phyloP scores from a whole-genome alignment of 2,329 filamentous ascomycete species.

The Epichloe gansuensis region DNA sequence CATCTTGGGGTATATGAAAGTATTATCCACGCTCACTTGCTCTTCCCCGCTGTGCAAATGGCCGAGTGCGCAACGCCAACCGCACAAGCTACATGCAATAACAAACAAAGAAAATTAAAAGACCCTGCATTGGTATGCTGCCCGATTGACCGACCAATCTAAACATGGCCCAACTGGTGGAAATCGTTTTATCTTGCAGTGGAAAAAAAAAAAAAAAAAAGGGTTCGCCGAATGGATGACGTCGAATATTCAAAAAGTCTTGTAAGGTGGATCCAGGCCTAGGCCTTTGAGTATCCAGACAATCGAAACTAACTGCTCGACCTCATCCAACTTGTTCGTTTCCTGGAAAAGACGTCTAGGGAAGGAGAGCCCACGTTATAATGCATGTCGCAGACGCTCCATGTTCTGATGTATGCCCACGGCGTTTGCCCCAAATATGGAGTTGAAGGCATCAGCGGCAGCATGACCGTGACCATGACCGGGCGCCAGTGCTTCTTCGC shows the following conservation, averaged over 20 bases:
- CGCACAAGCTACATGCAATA: background rate
- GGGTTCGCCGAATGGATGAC: no score
- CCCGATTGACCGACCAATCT: no score
- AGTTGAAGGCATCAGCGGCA: conserved; percentile 33
- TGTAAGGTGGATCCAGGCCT: no score
- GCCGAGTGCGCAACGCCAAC: background rate
- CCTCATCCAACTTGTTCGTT: background rate
- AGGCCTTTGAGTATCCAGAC: no score
- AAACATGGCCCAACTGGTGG: no score
- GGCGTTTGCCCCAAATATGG: conserved; percentile 31
- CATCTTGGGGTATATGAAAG: background rate
- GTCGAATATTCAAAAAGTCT: no score
- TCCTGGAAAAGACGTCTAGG: background rate
- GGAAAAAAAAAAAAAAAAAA: no score
- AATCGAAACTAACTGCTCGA: no score
- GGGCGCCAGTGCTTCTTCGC: conserved; percentile 8
- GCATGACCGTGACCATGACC: background rate
- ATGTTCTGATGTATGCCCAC: conserved; percentile 25
- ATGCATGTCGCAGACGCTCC: conserved; percentile 20
- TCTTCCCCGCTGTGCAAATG: no score
- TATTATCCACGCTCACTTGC: background rate
- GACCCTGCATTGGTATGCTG: no score
- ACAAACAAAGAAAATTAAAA: background rate
- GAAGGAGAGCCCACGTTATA: conserved; percentile 9
- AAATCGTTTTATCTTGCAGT: no score